These are phyloP conservation scores for Serendipita vermifera DNA, from an alignment of 768 basidiomycete species.

Conservation along the genomic window DNA sequence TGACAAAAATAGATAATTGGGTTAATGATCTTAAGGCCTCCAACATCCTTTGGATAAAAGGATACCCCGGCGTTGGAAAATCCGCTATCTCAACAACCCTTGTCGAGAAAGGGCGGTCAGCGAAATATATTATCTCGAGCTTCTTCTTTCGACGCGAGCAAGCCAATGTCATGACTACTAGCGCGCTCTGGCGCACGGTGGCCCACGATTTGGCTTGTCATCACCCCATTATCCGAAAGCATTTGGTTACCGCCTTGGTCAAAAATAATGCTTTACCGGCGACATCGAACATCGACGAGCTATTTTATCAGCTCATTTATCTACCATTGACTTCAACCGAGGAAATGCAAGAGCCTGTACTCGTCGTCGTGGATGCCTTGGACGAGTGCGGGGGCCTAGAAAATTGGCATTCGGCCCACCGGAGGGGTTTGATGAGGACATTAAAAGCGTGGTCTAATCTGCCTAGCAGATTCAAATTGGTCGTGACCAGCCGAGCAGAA, in stretches of 20 bases:
- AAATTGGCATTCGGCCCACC: background rate
- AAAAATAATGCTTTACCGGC: background rate
- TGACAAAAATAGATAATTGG: background rate
- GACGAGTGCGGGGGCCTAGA: constrained; percentile 5
- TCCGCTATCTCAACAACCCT: background rate
- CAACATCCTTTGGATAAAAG: constrained; percentile 6
- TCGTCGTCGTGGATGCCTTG: constrained; percentile 1
- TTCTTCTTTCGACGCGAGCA: constrained; percentile 1
- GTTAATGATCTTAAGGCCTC: background rate
- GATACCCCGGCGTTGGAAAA: background rate
- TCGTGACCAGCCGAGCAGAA: constrained; percentile 7
- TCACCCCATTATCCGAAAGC: background rate
- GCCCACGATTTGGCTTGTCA: background rate
- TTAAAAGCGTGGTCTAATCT: background rate
- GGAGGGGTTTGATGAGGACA: background rate
- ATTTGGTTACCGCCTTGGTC: background rate
- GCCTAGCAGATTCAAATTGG: background rate
- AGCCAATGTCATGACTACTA: background rate
- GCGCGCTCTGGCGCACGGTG: background rate
- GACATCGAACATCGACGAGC: background rate
- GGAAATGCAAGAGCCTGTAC: background rate
- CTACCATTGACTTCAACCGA: background rate
- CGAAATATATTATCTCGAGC: background rate
- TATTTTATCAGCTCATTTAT: background rate
- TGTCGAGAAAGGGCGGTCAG: background rate